Evolutionary conservation across 495 filamentous ascomycete species (phyloP), one percentile per base, ranked within the genome.

Genomic region (Hypomontagnella submonticulosa): DNA sequence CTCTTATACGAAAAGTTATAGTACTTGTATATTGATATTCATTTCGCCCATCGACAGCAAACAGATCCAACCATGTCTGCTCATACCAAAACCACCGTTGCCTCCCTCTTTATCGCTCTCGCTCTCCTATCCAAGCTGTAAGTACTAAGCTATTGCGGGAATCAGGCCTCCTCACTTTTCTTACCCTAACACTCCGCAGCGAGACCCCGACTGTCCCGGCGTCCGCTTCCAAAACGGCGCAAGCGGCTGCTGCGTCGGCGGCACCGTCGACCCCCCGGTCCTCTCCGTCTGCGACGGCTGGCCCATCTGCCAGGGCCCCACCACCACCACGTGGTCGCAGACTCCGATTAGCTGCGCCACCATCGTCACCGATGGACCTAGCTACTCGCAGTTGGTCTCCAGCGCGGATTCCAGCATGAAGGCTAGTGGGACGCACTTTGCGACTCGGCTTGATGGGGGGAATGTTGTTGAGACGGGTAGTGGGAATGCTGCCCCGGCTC

Each of bases 201-300:
- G 43, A 38, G 44, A 41, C 19, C 11, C 15, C 4, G 11, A 50
- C 43, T 59, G 56, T 8, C 44, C 43, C 8, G 56, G 56, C 1
- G 34, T 27, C 7, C 7, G 3, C 0, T 59, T 59, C 55, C 32
- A 12, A 3, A 15, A 38, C 3, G 12, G 6, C 8, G 6, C 7
- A n/a, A 41, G 12, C 1, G 56, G 56, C 1, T 59, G 56, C 23
- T 59, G 56, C 34, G 56, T 59, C 8, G 56, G 43, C 43, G 56
- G 56, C n/a, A 50, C 12, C 0, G 19, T 49, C n/a, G 56, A 59
- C 12, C 2, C 12, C 10, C 56, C 56, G 0, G 27, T 18, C 15
- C 43, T 40, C 16, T 59, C 56, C n/a, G 43, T 50, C 6, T 59
- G 44, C 34, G 19, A 49, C 0, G 56, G 56, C 5, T 59, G 44